Base-by-base conservation (phyloP, 1,139 yeast species). In the Yamadazyma friedrichii region DNA sequence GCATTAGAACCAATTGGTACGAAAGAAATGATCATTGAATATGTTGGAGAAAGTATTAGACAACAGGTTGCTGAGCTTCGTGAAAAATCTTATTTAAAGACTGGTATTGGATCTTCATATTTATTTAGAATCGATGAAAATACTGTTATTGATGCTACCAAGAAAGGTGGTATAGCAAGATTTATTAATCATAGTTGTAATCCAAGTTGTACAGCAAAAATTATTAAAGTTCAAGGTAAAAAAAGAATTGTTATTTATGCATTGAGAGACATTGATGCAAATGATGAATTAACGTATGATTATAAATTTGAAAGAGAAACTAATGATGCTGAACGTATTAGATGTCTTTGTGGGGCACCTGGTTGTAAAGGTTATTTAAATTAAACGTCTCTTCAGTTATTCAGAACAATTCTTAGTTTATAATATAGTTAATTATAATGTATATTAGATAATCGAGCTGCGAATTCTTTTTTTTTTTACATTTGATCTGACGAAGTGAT, bases 171-270 rank as follows among this genome's bases (percentile, higher is more conserved):
- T 3, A 89, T 91, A 53, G 98, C 98, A 0, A 68, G 96, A 47
- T 93, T 94, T 56, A 93, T 93, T 60, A 93, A 94, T 57, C 99
- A 94, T 62, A 88, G 97, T 59, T 93, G 98, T 65, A 87, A 85
- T 45, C 99, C 99, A 2, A 89, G 96, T 52, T 93, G 98, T 64
- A 89, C 96, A 0, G 98, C 98, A 2, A 93, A 91, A 59, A 89
- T 93, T 58, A 91, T 93, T 57, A 89, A 89, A 59, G 97, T 89
- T 29, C 97, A 88, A 47, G 98, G 97, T 8, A 84, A 80, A 54
- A 89, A 88, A 65, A 78, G 98, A 61, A 93, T 93, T 68, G 98
- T 91, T 42, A 89, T 93, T 35, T 93, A 91, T 62, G 98, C 98
- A 0, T 68, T 89, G 47, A 71, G 95, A 38, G 97, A 91, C 58